These are phyloP conservation scores for Taphrina pruni DNA, from an alignment of 1,139 yeast species.

Conservation along the genomic window DNA sequence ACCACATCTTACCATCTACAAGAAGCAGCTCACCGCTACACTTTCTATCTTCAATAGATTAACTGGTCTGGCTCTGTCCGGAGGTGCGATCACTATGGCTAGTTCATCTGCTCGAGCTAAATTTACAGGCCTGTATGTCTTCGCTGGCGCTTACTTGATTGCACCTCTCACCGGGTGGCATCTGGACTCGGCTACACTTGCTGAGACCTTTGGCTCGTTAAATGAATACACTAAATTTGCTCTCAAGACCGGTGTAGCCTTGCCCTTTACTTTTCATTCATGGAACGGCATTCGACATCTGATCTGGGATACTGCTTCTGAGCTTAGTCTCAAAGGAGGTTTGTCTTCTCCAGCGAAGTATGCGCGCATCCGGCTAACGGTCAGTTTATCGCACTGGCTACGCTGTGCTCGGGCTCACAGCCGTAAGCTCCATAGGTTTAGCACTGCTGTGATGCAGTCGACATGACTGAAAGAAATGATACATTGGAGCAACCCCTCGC, in stretches of 20 bases:
- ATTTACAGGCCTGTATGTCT: conserved; percentile 60
- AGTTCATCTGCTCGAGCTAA: not conserved
- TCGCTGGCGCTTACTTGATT: conserved; percentile 76
- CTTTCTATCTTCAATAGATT: conserved; percentile 85
- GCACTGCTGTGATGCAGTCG: not conserved
- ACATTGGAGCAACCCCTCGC: not conserved
- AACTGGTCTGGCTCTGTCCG: conserved; percentile 83
- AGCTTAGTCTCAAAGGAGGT: conserved; percentile 38
- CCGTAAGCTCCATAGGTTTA: conserved; percentile 47
- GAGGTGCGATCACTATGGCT: conserved; percentile 51
- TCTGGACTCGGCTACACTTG: conserved; percentile 67
- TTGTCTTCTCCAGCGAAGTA: conserved; percentile 66
- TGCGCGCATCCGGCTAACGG: conserved; percentile 64
- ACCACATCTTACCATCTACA: conserved; percentile 87
- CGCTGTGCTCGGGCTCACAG: conserved; percentile 74
- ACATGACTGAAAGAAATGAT: not conserved
- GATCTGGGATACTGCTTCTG: conserved; percentile 50
- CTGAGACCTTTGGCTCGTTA: conserved; percentile 57
- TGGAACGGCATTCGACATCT: conserved; percentile 90
- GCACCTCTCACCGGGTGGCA: conserved; percentile 65
- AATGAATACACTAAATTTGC: conserved; percentile 68
- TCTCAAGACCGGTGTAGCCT: conserved; percentile 72
- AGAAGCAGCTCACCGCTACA: conserved; percentile 85
- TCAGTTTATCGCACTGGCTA: conserved; percentile 95
- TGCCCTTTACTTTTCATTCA: conserved; percentile 85